phyloP scores from a whole-genome alignment of 176 grass and related monocot genomes.

The Oryza glumipatula region DNA sequence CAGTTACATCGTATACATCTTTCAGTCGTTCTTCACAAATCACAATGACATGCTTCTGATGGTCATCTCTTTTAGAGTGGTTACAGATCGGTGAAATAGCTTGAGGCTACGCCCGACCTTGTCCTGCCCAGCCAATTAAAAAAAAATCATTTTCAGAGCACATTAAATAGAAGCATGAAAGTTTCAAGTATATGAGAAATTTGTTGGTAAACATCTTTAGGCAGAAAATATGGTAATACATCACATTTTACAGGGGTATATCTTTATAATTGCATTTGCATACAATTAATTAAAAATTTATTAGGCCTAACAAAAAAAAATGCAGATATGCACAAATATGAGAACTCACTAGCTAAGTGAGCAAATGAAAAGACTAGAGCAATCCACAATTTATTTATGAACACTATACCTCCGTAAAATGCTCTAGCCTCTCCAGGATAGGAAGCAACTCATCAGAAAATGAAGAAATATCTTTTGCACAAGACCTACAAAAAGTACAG shows the following conservation, averaged over 20 bases:
- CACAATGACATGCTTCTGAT: constrained; percentile 68
- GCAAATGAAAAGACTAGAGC: background rate
- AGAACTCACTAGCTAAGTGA: background rate
- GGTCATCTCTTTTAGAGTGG: constrained; percentile 80
- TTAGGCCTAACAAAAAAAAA: background rate
- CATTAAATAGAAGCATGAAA: background rate
- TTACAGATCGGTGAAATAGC: constrained; percentile 78
- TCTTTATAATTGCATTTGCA: background rate
- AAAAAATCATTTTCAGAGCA: background rate
- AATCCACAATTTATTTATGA: constrained; percentile 18
- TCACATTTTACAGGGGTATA: too few species aligned
- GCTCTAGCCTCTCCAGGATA: constrained; percentile 78
- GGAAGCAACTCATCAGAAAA: constrained; percentile 73
- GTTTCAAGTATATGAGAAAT: background rate
- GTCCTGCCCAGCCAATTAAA: constrained; percentile 55
- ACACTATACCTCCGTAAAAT: constrained; percentile 79
- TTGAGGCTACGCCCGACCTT: constrained; percentile 83
- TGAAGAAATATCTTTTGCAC: constrained; percentile 54
- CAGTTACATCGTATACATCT: constrained; percentile 28
- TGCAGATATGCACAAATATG: background rate
- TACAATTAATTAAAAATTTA: background rate
- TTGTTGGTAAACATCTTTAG: background rate
- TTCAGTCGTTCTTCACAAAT: constrained; percentile 45
- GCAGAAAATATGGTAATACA: background rate
- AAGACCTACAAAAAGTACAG: constrained; percentile 48